Evolutionary conservation across 148 eudicot genomes (phyloP).

Genomic region (Linanthus parryae): DNA sequence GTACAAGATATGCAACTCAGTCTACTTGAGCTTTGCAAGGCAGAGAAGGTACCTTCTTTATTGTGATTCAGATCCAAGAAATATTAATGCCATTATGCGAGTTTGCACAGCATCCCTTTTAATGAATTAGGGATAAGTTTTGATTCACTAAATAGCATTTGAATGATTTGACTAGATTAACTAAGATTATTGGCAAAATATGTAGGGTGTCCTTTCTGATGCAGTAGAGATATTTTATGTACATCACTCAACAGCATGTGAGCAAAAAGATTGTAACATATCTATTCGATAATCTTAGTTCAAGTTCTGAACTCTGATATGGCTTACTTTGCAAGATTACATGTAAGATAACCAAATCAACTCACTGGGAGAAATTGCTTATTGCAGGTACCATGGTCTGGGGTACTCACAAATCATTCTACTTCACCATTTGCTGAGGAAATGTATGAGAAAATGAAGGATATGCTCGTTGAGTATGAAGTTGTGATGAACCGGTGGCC

Average conservation of each 20-base stretch:
- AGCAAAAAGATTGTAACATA: too few species aligned
- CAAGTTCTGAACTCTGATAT: too few species aligned
- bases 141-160: too few species aligned
- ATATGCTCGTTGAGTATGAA: slow-evolving; percentile 53
- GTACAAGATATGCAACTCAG: slow-evolving; percentile 73
- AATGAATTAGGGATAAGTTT: too few species aligned
- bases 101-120: too few species aligned
- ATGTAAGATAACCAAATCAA: too few species aligned
- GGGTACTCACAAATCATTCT: slow-evolving; percentile 64
- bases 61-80: too few species aligned
- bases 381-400: slow-evolving; percentile 70
- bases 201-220: background rate
- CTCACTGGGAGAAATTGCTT: background rate
- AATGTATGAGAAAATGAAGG: slow-evolving; percentile 55
- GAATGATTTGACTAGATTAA: background rate
- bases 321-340: too few species aligned
- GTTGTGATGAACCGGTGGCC: slow-evolving; percentile 89
- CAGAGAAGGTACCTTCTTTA: slow-evolving; percentile 57
- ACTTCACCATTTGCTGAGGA: slow-evolving; percentile 85
- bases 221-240: too few species aligned
- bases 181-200: background rate
- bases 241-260: too few species aligned
- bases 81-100: too few species aligned
- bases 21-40: slow-evolving; percentile 70
- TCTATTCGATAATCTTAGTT: too few species aligned